Conservation (phyloP, 148 eudicot species). For the Spergularia bocconei region DNA sequence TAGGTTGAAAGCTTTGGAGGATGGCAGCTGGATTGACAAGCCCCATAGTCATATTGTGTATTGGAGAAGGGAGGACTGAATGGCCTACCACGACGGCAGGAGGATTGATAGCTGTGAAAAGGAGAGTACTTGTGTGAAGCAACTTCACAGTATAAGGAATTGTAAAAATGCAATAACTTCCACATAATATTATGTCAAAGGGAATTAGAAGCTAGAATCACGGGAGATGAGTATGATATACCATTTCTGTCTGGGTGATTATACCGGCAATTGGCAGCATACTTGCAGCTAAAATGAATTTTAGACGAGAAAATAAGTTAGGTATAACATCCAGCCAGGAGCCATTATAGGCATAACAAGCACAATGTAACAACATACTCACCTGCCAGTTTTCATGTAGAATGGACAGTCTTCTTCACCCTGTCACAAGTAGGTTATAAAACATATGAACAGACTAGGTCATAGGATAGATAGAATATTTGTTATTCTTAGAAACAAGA, state of each 20-base stretch:
- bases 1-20: constrained; percentile 57
- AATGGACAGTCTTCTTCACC: constrained; percentile 93
- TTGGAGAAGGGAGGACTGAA: constrained; percentile 49
- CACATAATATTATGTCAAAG: neutral
- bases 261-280: constrained; percentile 85
- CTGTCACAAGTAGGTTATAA: constrained; percentile 42
- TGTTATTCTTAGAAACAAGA: neutral
- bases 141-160: constrained; percentile 10
- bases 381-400: constrained; percentile 97
- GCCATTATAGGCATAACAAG: neutral
- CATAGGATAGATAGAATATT: neutral
- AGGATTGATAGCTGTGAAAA: constrained; percentile 45
- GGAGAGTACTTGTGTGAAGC: constrained; percentile 7
- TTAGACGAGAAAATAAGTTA: neutral
- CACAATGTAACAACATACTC: constrained; percentile 7
- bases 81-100: constrained; percentile 43
- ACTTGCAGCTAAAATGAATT: constrained; percentile 67
- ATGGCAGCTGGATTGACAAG: constrained; percentile 60
- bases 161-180: neutral
- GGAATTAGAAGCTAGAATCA: neutral
- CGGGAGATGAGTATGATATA: constrained; percentile 9
- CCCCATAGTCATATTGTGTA: constrained; percentile 39
- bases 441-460: constrained; percentile 14
- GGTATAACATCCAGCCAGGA: neutral
- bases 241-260: constrained; percentile 89